phyloP scores from a whole-genome alignment of 1,139 yeast species.

The Groenewaldozyma auringiensis region DNA sequence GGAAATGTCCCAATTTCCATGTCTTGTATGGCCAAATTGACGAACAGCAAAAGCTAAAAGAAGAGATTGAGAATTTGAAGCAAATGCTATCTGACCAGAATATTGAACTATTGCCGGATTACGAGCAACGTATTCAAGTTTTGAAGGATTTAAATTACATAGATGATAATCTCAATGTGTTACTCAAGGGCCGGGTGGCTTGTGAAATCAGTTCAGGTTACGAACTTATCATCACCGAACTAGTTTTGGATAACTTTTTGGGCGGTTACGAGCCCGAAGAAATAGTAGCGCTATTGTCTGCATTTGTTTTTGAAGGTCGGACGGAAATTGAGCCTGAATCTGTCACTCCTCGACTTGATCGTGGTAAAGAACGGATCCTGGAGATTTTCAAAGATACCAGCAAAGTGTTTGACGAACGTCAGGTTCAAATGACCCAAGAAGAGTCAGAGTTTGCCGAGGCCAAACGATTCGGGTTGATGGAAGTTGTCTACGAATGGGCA shows the following conservation, averaged over 20 bases:
- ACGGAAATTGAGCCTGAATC: slow-evolving; percentile 48
- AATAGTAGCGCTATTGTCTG: slow-evolving; percentile 84
- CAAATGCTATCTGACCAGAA: slow-evolving; percentile 75
- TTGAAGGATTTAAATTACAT: slow-evolving; percentile 68
- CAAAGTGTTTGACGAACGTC: slow-evolving; percentile 55
- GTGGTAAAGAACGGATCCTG: slow-evolving; percentile 62
- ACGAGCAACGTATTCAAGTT: slow-evolving; percentile 79
- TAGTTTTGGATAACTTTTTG: slow-evolving; percentile 80
- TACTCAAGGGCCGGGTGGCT: slow-evolving; percentile 78
- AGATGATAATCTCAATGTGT: slow-evolving; percentile 67
- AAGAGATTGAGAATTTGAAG: slow-evolving; percentile 50
- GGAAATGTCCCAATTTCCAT: slow-evolving; percentile 35
- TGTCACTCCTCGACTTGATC: slow-evolving; percentile 76
- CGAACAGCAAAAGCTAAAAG: slow-evolving; percentile 40
- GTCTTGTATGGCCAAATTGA: slow-evolving; percentile 43
- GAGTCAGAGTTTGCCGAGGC: slow-evolving; percentile 79
- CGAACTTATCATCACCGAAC: slow-evolving; percentile 83
- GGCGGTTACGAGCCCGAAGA: slow-evolving; percentile 95
- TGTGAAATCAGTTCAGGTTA: slow-evolving; percentile 86
- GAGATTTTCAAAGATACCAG: slow-evolving; percentile 62
- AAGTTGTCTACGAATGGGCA: slow-evolving; percentile 98
- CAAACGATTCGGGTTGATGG: slow-evolving; percentile 81
- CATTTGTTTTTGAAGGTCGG: slow-evolving; percentile 87
- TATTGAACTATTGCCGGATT: slow-evolving; percentile 83
- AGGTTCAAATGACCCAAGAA: slow-evolving; percentile 70